Conservation (phyloP, 306 rosid genomes). For the Psophocarpus tetragonolobus region DNA sequence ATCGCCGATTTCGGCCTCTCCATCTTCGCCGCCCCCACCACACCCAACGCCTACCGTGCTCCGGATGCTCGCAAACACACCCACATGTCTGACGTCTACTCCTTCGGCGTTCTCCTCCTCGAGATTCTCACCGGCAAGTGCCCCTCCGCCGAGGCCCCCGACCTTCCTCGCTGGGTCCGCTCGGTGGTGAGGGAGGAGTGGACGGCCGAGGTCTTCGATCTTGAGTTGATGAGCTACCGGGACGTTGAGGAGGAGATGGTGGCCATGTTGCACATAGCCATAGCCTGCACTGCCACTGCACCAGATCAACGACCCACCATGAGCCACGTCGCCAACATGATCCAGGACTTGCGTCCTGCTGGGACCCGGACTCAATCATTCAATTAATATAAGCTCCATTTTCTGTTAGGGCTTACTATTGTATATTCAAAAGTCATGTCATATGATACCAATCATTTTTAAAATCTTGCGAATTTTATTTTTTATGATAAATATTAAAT, state of each 20-base stretch:
- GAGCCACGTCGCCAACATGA: conserved; percentile 82
- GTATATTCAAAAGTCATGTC: too few relatives aligned
- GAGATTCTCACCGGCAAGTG: conserved; percentile 89
- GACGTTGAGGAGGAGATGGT: conserved; percentile 97
- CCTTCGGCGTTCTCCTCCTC: conserved; percentile 76
- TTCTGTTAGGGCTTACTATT: too few relatives aligned
- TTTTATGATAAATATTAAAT: too few relatives aligned
- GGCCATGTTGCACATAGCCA: conserved; percentile 67
- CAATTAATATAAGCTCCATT: too few relatives aligned
- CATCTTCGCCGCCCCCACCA: conserved; percentile 42
- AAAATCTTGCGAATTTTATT: too few relatives aligned
- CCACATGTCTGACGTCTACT: conserved; percentile 71
- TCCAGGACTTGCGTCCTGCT: conserved; percentile 78
- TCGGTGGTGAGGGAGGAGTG: conserved; percentile 92
- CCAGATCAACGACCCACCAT: conserved; percentile 83
- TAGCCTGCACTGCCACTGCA: conserved; percentile 51
- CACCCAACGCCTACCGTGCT: conserved; percentile 74
- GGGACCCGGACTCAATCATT: too few relatives aligned
- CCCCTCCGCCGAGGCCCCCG: conserved; percentile 56
- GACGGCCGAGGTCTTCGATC: conserved; percentile 95
- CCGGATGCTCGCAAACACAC: conserved; percentile 70
- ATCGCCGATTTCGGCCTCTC: conserved; percentile 82
- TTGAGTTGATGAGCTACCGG: conserved; percentile 88
- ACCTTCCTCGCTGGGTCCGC: conserved; percentile 83
- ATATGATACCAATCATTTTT: too few relatives aligned